Base-by-base conservation (phyloP, 2,329 filamentous ascomycete species). In the Colletotrichum aenigma region DNA sequence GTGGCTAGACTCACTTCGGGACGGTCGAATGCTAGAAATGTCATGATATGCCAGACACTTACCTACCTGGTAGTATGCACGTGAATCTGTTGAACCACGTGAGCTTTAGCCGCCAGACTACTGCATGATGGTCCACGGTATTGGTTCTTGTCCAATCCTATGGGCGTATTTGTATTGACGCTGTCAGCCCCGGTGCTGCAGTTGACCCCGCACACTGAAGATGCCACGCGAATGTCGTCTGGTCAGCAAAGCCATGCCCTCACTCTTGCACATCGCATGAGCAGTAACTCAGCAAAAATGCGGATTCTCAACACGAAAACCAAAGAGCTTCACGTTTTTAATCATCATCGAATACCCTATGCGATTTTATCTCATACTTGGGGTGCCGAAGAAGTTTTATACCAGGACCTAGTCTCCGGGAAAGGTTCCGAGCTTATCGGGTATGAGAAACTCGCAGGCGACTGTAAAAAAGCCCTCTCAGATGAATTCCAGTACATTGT, bases 1-100 rank as follows among this genome's bases (percentile, higher is more conserved):
- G 24, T 24, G 18, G 21, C 5, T 15, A 58, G 55, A 58, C 18
- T 1, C 10, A 48, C 2, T 21, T 48, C 21, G 1, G 18, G 1
- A 48, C 1, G n/a, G 43, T 0, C n/a, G 43, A 48, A 48, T 48
- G 10, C n/a, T 0, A 21, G 43, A 48, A 12, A 48, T 21, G 1
- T 0, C 0, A 48, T 48, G 43, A n/a, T 18, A 5, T n/a, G 18
- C 18, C 0, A 43, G 0, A n/a, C 18, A 43, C 9, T 18, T 18
- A 13, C 12, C 30, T 12, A 32, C 30, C 32, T 34, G 12, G 5
- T 12, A 18, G 9, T 43, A n/a, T 43, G 38, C 0, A n/a, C n/a
- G 38, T 43, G 38, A n/a, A n/a, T 0, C 18, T 43, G 9, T 4
- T 43, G 18, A 13, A 21, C 43, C n/a, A 48, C n/a, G 43, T 48